A percentile compares a stretch with the other conserved stretches of the same genome.
phyloP scores from a whole-genome alignment of 176 grass and related monocot genomes.

The Echinochloa phyllopogon region DNA sequence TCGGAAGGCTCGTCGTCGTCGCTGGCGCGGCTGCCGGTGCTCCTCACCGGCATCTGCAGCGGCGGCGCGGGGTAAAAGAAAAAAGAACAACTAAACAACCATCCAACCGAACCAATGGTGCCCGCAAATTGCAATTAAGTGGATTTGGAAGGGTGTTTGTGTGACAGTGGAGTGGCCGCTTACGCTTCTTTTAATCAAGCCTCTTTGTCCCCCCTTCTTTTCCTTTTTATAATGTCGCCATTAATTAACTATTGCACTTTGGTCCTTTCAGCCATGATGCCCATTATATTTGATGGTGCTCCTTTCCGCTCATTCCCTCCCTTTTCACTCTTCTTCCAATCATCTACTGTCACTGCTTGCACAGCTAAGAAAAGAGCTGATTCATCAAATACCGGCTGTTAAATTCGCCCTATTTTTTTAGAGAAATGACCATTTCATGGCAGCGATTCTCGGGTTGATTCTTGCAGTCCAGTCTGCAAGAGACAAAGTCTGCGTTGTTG shows the following conservation, averaged over 20 bases:
- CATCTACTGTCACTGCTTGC: background rate
- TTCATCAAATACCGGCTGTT: background rate
- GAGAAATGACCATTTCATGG: background rate
- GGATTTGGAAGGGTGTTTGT: background rate
- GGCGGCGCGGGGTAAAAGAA: conserved; percentile 55
- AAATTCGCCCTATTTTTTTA: background rate
- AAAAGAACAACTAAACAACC: no score
- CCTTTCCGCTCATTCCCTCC: background rate
- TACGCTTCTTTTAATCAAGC: conserved; percentile 13
- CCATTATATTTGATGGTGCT: background rate
- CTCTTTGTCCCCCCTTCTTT: background rate
- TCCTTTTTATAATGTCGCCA: background rate
- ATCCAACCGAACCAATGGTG: background rate
- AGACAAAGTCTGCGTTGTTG: background rate
- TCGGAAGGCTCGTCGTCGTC: conserved; percentile 46
- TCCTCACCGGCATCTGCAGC: conserved; percentile 85
- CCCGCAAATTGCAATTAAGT: conserved; percentile 15
- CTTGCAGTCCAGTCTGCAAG: background rate
- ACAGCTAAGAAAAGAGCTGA: background rate
- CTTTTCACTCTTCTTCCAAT: background rate
- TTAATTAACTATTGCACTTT: conserved; percentile 18
- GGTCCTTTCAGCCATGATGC: conserved; percentile 12
- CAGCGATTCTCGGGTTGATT: background rate
- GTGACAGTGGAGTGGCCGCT: conserved; percentile 26
- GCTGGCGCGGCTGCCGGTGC: conserved; percentile 61